phyloP scores from a whole-genome alignment of 2,329 filamentous ascomycete species.

The Cladosporium sp. region DNA sequence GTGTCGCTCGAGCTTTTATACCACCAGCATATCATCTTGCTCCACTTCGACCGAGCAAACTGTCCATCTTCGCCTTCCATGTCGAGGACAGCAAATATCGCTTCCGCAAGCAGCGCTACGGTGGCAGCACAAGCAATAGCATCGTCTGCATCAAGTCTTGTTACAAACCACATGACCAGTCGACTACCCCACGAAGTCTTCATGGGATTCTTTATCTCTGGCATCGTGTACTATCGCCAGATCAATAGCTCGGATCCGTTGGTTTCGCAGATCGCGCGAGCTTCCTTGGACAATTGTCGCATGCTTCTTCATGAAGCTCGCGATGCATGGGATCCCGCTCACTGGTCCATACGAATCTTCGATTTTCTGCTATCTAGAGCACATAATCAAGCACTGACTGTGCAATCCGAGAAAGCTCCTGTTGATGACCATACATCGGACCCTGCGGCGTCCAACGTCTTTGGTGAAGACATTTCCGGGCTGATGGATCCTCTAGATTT shows the following conservation, averaged over 20 bases:
- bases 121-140: slow-evolving; percentile 22
- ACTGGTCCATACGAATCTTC: slow-evolving; percentile 23
- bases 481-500: not conserved
- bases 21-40: slow-evolving; percentile 23
- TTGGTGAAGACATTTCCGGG: not conserved
- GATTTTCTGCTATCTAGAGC: slow-evolving; percentile 21
- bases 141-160: slow-evolving; percentile 13
- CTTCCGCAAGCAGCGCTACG: not conserved
- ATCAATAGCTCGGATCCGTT: slow-evolving; percentile 9
- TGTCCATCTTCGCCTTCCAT: not conserved
- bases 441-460: no score
- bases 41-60: slow-evolving; percentile 16
- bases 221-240: slow-evolving; percentile 21
- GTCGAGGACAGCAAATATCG: not conserved
- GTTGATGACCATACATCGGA: not conserved
- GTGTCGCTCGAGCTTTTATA: slow-evolving; percentile 17
- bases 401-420: not conserved
- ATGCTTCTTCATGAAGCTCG: slow-evolving; percentile 21
- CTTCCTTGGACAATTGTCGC: slow-evolving; percentile 23
- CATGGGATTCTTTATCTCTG: slow-evolving; percentile 23
- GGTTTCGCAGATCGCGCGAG: slow-evolving; percentile 17
- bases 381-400: not conserved
- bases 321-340: slow-evolving; percentile 21
- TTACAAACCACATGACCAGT: slow-evolving; percentile 7
- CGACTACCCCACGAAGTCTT: slow-evolving; percentile 21